phyloP scores from a whole-genome alignment of 2,329 filamentous ascomycete species.

The Ascochyta rabiei region DNA sequence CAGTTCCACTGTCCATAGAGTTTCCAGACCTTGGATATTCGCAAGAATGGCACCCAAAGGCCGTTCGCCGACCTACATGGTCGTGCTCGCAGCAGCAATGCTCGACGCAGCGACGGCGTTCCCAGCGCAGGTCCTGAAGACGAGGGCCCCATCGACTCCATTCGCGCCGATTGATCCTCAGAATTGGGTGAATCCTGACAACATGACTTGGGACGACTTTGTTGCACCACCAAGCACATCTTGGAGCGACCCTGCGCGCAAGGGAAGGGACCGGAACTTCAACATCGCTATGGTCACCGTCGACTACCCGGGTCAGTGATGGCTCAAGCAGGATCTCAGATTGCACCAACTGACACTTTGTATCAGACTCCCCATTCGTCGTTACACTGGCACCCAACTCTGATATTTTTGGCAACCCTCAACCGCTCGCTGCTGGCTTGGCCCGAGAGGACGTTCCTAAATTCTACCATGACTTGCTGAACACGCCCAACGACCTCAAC shows the following conservation, averaged over 20 bases:
- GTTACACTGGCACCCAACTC: conserved; percentile 55
- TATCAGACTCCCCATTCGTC: conserved; percentile 54
- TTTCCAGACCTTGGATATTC: neutral
- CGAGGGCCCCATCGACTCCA: conserved; percentile 43
- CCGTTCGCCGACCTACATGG: conserved; percentile 18
- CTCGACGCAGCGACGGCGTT: conserved; percentile 22
- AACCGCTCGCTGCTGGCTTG: conserved; percentile 51
- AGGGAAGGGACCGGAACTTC: conserved; percentile 59
- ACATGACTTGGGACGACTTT: conserved; percentile 58
- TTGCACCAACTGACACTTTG: neutral
- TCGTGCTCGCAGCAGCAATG: conserved; percentile 24
- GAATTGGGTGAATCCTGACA: conserved; percentile 60
- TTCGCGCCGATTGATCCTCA: conserved; percentile 60
- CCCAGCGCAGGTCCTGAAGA: conserved; percentile 24
- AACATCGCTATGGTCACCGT: conserved; percentile 62
- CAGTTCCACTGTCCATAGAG: neutral
- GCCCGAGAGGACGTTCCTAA: conserved; percentile 55
- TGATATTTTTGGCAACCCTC: conserved; percentile 59
- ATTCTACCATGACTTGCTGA: conserved; percentile 60
- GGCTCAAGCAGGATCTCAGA: neutral
- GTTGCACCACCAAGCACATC: conserved; percentile 54
- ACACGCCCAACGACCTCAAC: conserved; percentile 58
- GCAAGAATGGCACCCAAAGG: conserved; percentile 6
- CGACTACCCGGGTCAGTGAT: conserved; percentile 51
- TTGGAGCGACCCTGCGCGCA: conserved; percentile 55